Evolutionary conservation across 108 stramenopile species (phyloP).

Genomic region (Conticribra weissflogii): DNA sequence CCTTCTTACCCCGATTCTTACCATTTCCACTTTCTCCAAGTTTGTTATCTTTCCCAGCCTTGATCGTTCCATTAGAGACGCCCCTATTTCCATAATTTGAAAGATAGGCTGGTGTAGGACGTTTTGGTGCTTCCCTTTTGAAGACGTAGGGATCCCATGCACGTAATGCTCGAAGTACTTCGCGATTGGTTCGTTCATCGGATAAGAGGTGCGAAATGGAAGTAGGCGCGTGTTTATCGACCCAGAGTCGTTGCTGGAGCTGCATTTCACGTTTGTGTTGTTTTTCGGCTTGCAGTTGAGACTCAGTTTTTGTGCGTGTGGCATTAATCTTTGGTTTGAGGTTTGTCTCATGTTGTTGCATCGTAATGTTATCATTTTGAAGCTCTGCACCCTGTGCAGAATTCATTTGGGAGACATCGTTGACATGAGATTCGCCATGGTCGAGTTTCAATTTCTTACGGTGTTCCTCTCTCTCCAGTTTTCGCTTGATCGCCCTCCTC

Average conservation of each 20-base stretch:
- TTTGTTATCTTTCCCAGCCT: slow-evolving; percentile 12
- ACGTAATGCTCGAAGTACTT: slow-evolving; percentile 87
- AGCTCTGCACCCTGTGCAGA: no score
- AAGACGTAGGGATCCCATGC: slow-evolving; percentile 97
- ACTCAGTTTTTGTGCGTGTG: not conserved
- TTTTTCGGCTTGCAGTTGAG: slow-evolving; percentile 5
- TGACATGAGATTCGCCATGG: no score
- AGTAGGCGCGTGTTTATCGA: slow-evolving; percentile 92
- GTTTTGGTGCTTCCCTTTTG: slow-evolving; percentile 60
- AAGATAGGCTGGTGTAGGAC: slow-evolving; percentile 40
- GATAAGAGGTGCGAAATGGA: slow-evolving; percentile 89
- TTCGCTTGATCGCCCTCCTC: slow-evolving; percentile 41
- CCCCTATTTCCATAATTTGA: slow-evolving; percentile 6
- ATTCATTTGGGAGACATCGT: not conserved
- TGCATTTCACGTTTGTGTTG: slow-evolving; percentile 32
- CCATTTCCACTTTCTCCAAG: not conserved
- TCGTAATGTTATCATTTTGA: no score
- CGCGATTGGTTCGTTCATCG: slow-evolving; percentile 93
- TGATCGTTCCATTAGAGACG: slow-evolving; percentile 20
- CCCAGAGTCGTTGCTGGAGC: slow-evolving; percentile 69
- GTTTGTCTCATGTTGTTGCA: slow-evolving; percentile 5
- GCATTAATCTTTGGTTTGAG: not conserved
- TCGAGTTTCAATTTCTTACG: slow-evolving; percentile 9
- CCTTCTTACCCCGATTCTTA: not conserved
- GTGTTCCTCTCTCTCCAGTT: slow-evolving; percentile 40